Evolutionary conservation across 192 early-diverging fungal genomes (phyloP), one percentile per base, ranked within the genome.

Genomic region (Coemansia sp.): DNA sequence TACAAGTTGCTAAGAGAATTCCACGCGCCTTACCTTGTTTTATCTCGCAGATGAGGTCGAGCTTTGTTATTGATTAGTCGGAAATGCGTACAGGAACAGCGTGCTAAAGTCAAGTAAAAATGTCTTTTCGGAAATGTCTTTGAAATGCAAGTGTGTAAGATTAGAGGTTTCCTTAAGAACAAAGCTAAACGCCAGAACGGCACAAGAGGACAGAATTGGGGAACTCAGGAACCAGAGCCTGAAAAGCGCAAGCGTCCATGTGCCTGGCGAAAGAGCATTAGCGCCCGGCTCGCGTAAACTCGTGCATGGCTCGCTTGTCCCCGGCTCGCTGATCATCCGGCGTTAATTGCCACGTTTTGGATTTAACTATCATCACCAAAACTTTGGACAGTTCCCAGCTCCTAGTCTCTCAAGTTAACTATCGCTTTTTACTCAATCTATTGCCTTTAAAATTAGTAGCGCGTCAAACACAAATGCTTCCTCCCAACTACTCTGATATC

Each of bases 401-500:
- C 42, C n/a, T 46, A 46, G 14, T 46, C 23, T 50, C 49, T 15
- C 23, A 14, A 20, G 21, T 51, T 22, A 5, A 51, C 22, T 48
- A 44, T 20, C 20, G 12, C 58, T 19, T 31, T 57, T 46, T 49
- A 22, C 19, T 31, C 31, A 57, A 55, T 80, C 72, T 67, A 74
- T 73, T 54, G 65, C 67, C 59, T 66, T 71, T 71, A 64, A 71
- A 62, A 80, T 74, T 58, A 74, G 67, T 61, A 71, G 67, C 23
- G 44, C 25, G n/a, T 34, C 6, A 28, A 60, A 40, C n/a, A 53
- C 62, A 19, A 50, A 82, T 82, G 79, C 76, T 87, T 73, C 91
- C 92, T 64, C 93, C 93, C 71, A 83, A 88, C 72, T 99, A 92
- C 85, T 85, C 86, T 67, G 96, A 99, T 82, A 85, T 99, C 69